Evolutionary conservation across 139 green algal genomes (phyloP).

Genomic region (Chlorokybus atmophyticus): DNA sequence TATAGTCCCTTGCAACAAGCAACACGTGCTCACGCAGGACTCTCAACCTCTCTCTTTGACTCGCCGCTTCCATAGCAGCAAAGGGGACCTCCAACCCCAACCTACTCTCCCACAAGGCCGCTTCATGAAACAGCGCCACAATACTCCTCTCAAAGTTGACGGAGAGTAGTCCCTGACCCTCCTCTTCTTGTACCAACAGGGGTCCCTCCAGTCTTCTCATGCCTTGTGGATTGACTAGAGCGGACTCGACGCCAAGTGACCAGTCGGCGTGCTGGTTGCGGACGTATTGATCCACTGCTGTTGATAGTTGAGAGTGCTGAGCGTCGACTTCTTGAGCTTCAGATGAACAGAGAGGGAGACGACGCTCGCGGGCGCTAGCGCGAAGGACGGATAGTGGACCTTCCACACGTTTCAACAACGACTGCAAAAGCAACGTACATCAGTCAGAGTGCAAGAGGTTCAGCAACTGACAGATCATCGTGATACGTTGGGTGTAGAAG

Average conservation of each 20-base stretch:
- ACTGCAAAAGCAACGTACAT: too few species aligned
- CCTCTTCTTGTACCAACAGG: conserved; percentile 29
- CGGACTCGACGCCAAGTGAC: too few species aligned
- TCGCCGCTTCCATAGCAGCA: conserved; percentile 69
- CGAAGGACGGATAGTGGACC: too few species aligned
- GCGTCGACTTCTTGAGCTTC: conserved; percentile 43
- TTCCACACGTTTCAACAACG: too few species aligned
- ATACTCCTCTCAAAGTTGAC: conserved; percentile 70
- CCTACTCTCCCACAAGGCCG: too few species aligned
- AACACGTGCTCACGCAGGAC: conserved; percentile 48
- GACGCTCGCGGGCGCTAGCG: too few species aligned
- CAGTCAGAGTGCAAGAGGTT: too few species aligned
- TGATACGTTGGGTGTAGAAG: too few species aligned
- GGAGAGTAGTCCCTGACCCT: conserved; percentile 42
- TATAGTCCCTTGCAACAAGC: conserved; percentile 39
- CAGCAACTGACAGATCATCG: too few species aligned
- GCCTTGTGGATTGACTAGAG: conserved; percentile 33
- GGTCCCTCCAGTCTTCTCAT: conserved; percentile 43
- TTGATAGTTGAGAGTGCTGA: conserved; percentile 49
- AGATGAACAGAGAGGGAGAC: conserved; percentile 7
- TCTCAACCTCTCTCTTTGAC: conserved; percentile 64
- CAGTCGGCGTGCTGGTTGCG: conserved; percentile 63
- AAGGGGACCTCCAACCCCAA: conserved; percentile 64
- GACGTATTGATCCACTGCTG: conserved; percentile 64
- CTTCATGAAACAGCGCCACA: conserved; percentile 40